These are phyloP conservation scores for Lecanosticta acicola DNA, from an alignment of 2,329 filamentous ascomycete species.

Conservation along the genomic window DNA sequence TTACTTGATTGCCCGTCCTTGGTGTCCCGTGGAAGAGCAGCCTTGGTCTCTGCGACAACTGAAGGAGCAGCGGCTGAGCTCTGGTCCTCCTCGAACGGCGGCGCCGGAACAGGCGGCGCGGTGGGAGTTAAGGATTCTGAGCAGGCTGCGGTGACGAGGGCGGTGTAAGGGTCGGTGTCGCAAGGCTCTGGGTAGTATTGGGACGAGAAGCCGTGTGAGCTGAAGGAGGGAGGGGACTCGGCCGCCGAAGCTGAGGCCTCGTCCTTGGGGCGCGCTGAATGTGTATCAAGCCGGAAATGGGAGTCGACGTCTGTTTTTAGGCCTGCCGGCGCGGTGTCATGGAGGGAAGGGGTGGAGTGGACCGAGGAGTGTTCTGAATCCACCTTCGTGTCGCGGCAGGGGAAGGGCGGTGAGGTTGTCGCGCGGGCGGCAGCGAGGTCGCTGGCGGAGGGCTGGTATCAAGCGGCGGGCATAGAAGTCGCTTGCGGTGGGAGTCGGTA, in stretches of 20 bases:
- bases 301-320: conserved; percentile 29
- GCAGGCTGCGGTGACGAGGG: conserved; percentile 32
- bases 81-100: conserved; percentile 40
- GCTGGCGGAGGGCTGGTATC: background rate
- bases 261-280: conserved; percentile 14
- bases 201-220: conserved; percentile 57
- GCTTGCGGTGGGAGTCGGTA: background rate
- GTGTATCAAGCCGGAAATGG: conserved; percentile 25
- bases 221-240: conserved; percentile 59
- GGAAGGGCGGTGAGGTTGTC: background rate
- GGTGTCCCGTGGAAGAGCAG: conserved; percentile 72
- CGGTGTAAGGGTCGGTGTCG: conserved; percentile 45
- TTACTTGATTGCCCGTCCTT: conserved; percentile 72
- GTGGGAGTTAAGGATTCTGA: conserved; percentile 44
- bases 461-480: background rate
- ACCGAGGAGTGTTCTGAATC: conserved; percentile 28
- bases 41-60: conserved; percentile 70
- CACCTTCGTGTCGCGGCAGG: conserved; percentile 16
- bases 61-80: conserved; percentile 45
- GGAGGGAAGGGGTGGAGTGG: conserved; percentile 31
- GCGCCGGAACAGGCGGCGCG: conserved; percentile 40
- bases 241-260: conserved; percentile 35
- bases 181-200: conserved; percentile 52
- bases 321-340: conserved; percentile 20
- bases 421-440: background rate